Evolutionary conservation across 2,329 filamentous ascomycete species (phyloP), one percentile per base, ranked within the genome.

Genomic region (Ophiostoma sp.): DNA sequence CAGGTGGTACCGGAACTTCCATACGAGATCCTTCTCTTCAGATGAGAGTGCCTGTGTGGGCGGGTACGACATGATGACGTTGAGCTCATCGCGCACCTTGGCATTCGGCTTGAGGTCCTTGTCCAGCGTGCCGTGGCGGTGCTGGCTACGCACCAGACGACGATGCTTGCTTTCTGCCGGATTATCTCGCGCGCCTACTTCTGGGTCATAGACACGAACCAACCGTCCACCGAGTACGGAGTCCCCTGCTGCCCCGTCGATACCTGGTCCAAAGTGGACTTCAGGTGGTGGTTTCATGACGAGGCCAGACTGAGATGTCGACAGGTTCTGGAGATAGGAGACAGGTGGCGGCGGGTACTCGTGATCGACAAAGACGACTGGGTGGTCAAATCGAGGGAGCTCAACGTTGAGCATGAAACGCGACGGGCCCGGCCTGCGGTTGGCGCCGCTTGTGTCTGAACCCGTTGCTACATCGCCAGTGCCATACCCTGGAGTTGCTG

Each of bases 1-100:
- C 36, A 99, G 79, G 77, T 97, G 94, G 77, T 98, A 96, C 69
- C 95, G 86, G 80, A 98, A 99, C 74, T 96, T 95, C 96, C 96
- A 99, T 27, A 99, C 87, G 66, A 97, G 83, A 77, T 99, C 95
- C 75, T 96, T 96, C 77, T 99, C 95, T 76, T 97, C 93, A 0
- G 92, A 87, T 1, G 88, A 92, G 38, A 99, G 82, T 64, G 91
- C 86, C 71, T 97, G 93, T 0, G 94, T 97, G 3, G 95, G 95
- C 6, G 94, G 93, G 75, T 97, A 97, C 1, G 90, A 89, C 81
- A 98, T 88, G 72, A 99, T 93, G 62, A 87, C 82, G 75, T 98
- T 97, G 44, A 99, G 82, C 77, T 97, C 93, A 77, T 99, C 95
- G 69, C 95, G 87, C 68, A 96, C 92, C 79, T 97, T 96, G 42